Conservation (phyloP, 495 filamentous ascomycete genomes). For the Tetracladium setigerum region DNA sequence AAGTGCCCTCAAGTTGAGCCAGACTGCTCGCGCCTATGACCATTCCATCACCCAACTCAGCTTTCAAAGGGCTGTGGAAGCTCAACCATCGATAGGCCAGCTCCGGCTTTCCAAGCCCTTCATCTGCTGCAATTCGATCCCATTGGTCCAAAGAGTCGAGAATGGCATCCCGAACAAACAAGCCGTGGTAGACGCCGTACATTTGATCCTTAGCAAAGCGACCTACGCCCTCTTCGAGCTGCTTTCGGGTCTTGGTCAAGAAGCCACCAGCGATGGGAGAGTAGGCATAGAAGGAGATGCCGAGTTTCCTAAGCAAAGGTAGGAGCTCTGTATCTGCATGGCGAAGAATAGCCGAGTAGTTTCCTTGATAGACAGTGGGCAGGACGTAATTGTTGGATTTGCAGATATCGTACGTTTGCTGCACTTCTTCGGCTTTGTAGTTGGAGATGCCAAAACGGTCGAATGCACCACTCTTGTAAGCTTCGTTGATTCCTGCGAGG, state of each 20-base stretch:
- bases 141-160: slow-evolving; percentile 39
- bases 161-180: too few species aligned
- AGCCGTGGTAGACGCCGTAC: slow-evolving; percentile 35
- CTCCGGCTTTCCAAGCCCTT: slow-evolving; percentile 39
- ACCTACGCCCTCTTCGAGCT: slow-evolving; percentile 24
- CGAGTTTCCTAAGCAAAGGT: slow-evolving; percentile 39
- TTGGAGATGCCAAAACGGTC: slow-evolving; percentile 33
- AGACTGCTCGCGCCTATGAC: slow-evolving; percentile 43
- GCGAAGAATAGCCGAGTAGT: slow-evolving; percentile 38
- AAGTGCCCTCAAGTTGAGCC: slow-evolving; percentile 42
- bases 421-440: slow-evolving; percentile 34
- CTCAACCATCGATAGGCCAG: slow-evolving; percentile 50
- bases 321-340: slow-evolving; percentile 34
- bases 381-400: slow-evolving; percentile 32
- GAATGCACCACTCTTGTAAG: not conserved
- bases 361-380: slow-evolving; percentile 42
- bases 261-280: slow-evolving; percentile 42
- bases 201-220: slow-evolving; percentile 29
- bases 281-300: slow-evolving; percentile 42
- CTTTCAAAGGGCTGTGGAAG: slow-evolving; percentile 41
- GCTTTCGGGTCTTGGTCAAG: slow-evolving; percentile 31
- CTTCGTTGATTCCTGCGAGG: not conserved
- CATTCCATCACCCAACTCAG: slow-evolving; percentile 42
- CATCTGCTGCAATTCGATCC: slow-evolving; percentile 35
- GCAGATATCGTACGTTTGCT: slow-evolving; percentile 36